Percentiles rank a stretch among this genome's conserved stretches.
phyloP scores from a whole-genome alignment of 1,284 basidiomycete species.

The Gymnopus androsaceus region DNA sequence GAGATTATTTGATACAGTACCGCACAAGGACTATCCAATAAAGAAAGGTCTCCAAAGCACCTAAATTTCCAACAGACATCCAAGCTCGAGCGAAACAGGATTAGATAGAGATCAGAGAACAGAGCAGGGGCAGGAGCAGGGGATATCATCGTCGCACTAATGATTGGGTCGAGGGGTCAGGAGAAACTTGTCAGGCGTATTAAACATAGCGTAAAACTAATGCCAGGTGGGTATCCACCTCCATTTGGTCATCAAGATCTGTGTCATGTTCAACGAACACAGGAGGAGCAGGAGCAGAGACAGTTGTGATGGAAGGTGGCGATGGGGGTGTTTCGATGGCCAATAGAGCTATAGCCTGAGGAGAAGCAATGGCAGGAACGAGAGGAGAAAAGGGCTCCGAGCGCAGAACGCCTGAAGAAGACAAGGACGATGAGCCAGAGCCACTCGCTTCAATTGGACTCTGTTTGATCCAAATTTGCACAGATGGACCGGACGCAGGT shows the following conservation, averaged over 20 bases:
- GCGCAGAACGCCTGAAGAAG: neutral
- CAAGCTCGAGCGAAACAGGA: no score
- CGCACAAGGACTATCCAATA: no score
- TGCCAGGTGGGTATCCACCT: no score
- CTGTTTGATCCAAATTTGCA: neutral
- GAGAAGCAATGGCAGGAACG: neutral
- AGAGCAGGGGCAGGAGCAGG: no score
- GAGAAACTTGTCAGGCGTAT: no score
- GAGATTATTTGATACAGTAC: no score
- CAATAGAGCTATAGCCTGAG: neutral
- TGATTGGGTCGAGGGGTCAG: no score
- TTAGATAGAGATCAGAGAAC: no score
- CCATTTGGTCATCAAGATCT: constrained; percentile 4
- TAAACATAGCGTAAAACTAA: no score
- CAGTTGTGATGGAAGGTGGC: neutral
- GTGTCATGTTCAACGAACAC: neutral
- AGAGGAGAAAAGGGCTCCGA: neutral
- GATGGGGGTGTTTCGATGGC: neutral
- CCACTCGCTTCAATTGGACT: neutral
- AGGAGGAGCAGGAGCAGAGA: neutral
- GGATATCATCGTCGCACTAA: no score
- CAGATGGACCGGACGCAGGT: neutral
- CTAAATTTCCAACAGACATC: no score
- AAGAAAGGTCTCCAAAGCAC: no score
- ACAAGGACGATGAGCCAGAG: neutral